Conservation (phyloP, 495 filamentous ascomycete genomes). For the Penicillium dipodomyicola region DNA sequence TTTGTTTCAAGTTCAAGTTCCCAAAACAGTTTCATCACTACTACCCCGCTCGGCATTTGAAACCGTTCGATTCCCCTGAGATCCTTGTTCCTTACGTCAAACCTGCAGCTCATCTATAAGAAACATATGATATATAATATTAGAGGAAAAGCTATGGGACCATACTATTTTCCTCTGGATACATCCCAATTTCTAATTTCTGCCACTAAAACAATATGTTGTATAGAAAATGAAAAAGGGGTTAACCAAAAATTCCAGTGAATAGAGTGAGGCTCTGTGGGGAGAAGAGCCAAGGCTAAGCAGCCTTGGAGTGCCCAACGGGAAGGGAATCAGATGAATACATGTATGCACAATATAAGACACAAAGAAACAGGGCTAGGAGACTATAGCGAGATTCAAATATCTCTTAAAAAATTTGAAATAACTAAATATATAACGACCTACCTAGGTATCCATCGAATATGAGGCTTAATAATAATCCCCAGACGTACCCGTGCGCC, state of each 20-base stretch:
- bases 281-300: slow-evolving; percentile 1
- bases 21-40: not conserved
- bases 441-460: not conserved
- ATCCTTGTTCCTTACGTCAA: not conserved
- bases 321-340: not conserved
- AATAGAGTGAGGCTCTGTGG: slow-evolving; percentile 1
- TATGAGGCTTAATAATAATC: slow-evolving; percentile 11
- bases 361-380: not conserved
- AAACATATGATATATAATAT: too few species aligned
- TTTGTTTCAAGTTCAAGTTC: not conserved
- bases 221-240: not conserved
- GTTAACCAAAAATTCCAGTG: not conserved
- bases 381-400: not conserved
- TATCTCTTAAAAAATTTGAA: not conserved
- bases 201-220: too few species aligned
- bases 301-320: not conserved
- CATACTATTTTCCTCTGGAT: too few species aligned
- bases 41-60: slow-evolving; percentile 4
- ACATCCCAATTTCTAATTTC: too few species aligned
- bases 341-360: not conserved
- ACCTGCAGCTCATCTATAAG: not conserved
- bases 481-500: slow-evolving; percentile 10
- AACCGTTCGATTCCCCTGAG: not conserved
- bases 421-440: not conserved
- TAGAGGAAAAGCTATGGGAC: too few species aligned